Evolutionary conservation across 2,329 filamentous ascomycete genomes (phyloP).

Genomic region (Fusarium sp.): DNA sequence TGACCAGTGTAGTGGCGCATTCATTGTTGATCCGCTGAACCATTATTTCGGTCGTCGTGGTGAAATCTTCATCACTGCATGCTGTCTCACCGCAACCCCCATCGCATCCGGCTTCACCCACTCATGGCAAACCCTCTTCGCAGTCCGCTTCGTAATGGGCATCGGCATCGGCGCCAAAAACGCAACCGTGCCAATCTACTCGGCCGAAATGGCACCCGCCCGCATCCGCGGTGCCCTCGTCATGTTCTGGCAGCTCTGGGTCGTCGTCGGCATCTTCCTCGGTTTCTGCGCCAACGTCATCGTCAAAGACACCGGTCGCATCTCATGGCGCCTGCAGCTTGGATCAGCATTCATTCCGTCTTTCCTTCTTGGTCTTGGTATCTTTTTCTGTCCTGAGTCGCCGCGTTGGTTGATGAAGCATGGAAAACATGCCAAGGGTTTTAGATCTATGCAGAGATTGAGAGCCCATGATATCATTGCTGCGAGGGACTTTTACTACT

Average conservation of each 20-base stretch:
- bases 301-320: conserved; percentile 63
- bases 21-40: conserved; percentile 67
- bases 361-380: conserved; percentile 65
- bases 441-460: conserved; percentile 61
- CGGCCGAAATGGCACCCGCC: conserved; percentile 77
- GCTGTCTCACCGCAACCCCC: conserved; percentile 50
- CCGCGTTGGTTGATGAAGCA: conserved; percentile 76
- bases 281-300: conserved; percentile 67
- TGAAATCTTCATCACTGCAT: conserved; percentile 73
- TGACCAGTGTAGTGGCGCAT: conserved; percentile 35
- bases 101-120: conserved; percentile 67
- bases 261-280: conserved; percentile 54
- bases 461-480: conserved; percentile 66
- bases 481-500: conserved; percentile 67
- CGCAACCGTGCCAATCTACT: conserved; percentile 76
- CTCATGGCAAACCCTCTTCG: conserved; percentile 74
- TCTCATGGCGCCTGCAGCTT: conserved; percentile 73
- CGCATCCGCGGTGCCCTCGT: conserved; percentile 77
- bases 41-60: conserved; percentile 74
- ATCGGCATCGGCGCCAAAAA: conserved; percentile 76
- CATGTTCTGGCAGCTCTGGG: conserved; percentile 76
- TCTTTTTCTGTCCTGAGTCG: conserved; percentile 73
- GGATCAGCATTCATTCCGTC: conserved; percentile 68
- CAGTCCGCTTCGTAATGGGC: conserved; percentile 74
- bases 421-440: conserved; percentile 68